A percentile compares a stretch with the other conserved stretches of the same genome.
Evolutionary conservation across 2,329 filamentous ascomycete genomes (phyloP).

Genomic region (Taxawa tesnikishii): DNA sequence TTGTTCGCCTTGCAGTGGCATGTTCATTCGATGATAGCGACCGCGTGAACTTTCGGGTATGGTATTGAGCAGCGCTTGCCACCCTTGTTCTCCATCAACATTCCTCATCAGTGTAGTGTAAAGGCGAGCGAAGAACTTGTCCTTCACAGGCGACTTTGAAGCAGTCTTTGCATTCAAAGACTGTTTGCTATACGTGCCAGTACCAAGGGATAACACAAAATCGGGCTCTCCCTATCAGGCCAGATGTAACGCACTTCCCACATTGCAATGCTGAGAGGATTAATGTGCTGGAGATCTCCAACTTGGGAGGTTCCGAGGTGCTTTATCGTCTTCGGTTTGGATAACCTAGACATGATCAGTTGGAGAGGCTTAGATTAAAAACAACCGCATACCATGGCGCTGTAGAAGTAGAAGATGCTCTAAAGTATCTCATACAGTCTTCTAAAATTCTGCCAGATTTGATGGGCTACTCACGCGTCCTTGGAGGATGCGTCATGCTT

Average conservation of each 20-base stretch:
- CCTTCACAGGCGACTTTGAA: slow-evolving; percentile 13
- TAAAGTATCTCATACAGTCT: too few species aligned
- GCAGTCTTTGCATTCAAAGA: slow-evolving; percentile 6
- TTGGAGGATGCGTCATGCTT: slow-evolving; percentile 12
- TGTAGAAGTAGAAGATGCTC: slow-evolving; percentile 17
- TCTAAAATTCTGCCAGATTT: too few species aligned
- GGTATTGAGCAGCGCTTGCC: slow-evolving; percentile 11
- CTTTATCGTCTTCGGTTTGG: slow-evolving; percentile 13
- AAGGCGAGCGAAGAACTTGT: slow-evolving; percentile 12
- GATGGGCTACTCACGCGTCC: slow-evolving; percentile 15
- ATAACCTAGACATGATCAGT: too few species aligned
- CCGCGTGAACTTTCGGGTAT: slow-evolving; percentile 6
- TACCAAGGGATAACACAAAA: slow-evolving; percentile 16
- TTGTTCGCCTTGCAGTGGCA: slow-evolving; percentile 9
- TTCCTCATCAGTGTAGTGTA: slow-evolving; percentile 12
- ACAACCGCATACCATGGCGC: too few species aligned
- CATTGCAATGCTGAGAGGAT: slow-evolving; percentile 13
- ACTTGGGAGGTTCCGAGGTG: slow-evolving; percentile 17
- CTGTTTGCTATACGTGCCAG: slow-evolving; percentile 10
- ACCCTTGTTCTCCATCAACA: slow-evolving; percentile 14
- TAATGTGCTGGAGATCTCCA: slow-evolving; percentile 18
- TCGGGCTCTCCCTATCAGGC: slow-evolving; percentile 13
- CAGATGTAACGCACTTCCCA: slow-evolving; percentile 14
- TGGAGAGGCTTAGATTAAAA: too few species aligned
- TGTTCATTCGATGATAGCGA: slow-evolving; percentile 15